phyloP scores from a whole-genome alignment of 768 basidiomycete species.

The Neoboletus brunneissimus region DNA sequence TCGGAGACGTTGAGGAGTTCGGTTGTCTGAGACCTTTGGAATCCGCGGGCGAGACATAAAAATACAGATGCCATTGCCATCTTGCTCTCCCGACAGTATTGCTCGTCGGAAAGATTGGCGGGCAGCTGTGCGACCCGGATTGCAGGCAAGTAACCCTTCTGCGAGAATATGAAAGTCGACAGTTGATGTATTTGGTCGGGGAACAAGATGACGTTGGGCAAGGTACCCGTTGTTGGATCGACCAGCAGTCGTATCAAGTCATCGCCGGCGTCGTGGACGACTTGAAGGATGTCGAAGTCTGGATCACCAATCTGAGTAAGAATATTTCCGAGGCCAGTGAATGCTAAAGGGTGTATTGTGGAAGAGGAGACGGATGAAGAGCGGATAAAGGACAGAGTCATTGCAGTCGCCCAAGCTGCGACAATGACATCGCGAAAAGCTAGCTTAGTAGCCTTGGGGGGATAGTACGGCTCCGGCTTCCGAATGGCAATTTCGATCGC shows the following conservation, averaged over 20 bases:
- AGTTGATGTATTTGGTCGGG: slow-evolving; percentile 40
- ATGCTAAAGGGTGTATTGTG: slow-evolving; percentile 18
- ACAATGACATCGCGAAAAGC: slow-evolving; percentile 39
- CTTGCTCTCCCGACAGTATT: slow-evolving; percentile 22
- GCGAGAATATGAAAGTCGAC: slow-evolving; percentile 37
- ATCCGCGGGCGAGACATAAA: slow-evolving; percentile 44
- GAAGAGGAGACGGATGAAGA: slow-evolving; percentile 21
- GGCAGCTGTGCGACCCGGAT: slow-evolving; percentile 26
- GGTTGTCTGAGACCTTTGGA: slow-evolving; percentile 35
- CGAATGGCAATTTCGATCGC: slow-evolving; percentile 43
- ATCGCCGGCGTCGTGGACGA: slow-evolving; percentile 35
- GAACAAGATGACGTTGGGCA: slow-evolving; percentile 42
- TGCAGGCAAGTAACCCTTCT: slow-evolving; percentile 33
- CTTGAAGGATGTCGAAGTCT: slow-evolving; percentile 36
- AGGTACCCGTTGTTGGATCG: slow-evolving; percentile 34
- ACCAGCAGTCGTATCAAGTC: slow-evolving; percentile 34
- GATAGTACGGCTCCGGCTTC: slow-evolving; percentile 22
- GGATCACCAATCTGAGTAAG: slow-evolving; percentile 29
- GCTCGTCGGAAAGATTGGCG: slow-evolving; percentile 28
- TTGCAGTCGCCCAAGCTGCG: slow-evolving; percentile 37
- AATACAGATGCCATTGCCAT: slow-evolving; percentile 40
- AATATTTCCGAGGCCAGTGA: slow-evolving; percentile 23
- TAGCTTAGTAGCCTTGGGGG: slow-evolving; percentile 20
- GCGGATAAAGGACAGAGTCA: slow-evolving; percentile 28
- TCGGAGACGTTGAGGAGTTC: slow-evolving; percentile 23